Evolutionary conservation across 2,329 filamentous ascomycete genomes (phyloP).

Genomic region (Aspergillus ochraceoroseus): DNA sequence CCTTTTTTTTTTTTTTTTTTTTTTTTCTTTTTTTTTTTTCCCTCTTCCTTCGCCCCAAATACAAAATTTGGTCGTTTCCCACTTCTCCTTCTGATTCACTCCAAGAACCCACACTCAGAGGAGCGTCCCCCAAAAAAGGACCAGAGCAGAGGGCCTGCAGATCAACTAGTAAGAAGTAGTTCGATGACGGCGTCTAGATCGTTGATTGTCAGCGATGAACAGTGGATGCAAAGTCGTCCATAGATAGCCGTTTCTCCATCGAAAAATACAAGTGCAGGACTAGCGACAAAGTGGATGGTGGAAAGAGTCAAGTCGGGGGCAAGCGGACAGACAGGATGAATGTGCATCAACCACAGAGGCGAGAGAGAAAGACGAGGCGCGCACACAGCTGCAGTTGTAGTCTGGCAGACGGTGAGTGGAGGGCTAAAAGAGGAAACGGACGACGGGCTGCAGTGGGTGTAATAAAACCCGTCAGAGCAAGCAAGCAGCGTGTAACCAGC

Average conservation of each 20-base stretch:
- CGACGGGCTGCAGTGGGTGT: constrained; percentile 17
- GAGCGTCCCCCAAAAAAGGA: constrained; percentile 19
- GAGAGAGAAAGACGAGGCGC: constrained; percentile 13
- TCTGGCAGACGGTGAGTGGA: constrained; percentile 24
- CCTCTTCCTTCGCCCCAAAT: constrained; percentile 4
- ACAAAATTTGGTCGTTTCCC: constrained; percentile 7
- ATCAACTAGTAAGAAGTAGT: constrained; percentile 28
- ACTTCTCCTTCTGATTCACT: constrained; percentile 10
- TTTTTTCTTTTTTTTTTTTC: constrained; percentile 10
- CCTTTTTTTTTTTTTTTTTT: constrained; percentile 2
- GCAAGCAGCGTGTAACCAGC: constrained; percentile 17
- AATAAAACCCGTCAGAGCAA: too few species aligned
- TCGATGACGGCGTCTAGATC: constrained; percentile 25
- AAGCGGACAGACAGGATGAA: constrained; percentile 10
- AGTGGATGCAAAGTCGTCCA: constrained; percentile 26
- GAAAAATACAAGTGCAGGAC: constrained; percentile 21
- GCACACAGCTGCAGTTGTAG: constrained; percentile 14
- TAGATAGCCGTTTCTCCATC: constrained; percentile 35
- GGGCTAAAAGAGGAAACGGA: constrained; percentile 14
- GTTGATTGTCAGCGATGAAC: constrained; percentile 31
- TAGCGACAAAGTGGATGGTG: constrained; percentile 14
- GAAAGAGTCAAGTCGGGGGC: constrained; percentile 11
- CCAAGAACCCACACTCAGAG: constrained; percentile 17
- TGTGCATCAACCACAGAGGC: constrained; percentile 14
- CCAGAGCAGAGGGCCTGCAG: constrained; percentile 26